A percentile compares a stretch with the other conserved stretches of the same genome.
phyloP scores from a whole-genome alignment of 208 protist genomes.

The Trypanosoma scelopori region DNA sequence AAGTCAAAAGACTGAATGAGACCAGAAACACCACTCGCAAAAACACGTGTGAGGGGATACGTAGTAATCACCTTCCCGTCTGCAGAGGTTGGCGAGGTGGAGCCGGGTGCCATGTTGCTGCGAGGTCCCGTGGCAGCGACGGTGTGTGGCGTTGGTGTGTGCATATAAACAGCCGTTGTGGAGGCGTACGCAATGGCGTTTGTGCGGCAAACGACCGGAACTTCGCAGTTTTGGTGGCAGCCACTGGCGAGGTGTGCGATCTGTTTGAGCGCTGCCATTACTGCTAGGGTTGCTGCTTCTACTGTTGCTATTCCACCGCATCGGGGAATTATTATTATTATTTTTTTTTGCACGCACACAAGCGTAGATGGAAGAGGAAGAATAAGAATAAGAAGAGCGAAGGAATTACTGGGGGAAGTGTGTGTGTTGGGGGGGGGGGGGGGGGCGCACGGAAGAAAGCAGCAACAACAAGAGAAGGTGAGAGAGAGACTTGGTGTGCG shows the following conservation, averaged over 20 bases:
- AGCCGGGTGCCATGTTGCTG: conserved; percentile 2
- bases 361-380: neutral
- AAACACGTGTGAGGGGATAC: conserved; percentile 60
- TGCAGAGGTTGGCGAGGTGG: neutral
- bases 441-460: too few species aligned
- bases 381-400: neutral
- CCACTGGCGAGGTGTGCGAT: conserved; percentile 66
- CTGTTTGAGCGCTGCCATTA: conserved; percentile 70
- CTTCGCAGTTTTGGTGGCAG: conserved; percentile 57
- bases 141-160: conserved; percentile 39
- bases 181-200: conserved; percentile 69
- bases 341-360: conserved; percentile 10
- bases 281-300: conserved; percentile 3
- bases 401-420: too few species aligned
- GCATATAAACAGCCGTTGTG: conserved; percentile 52
- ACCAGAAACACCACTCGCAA: conserved; percentile 46
- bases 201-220: conserved; percentile 49
- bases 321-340: neutral
- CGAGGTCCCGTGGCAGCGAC: conserved; percentile 19
- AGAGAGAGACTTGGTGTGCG: too few species aligned
- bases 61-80: conserved; percentile 23
- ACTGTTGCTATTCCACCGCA: neutral
- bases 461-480: too few species aligned
- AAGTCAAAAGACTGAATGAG: conserved; percentile 69
- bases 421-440: too few species aligned